Base-by-base conservation (phyloP, 208 protist genomes). In the Acanthamoeba healyi region DNA sequence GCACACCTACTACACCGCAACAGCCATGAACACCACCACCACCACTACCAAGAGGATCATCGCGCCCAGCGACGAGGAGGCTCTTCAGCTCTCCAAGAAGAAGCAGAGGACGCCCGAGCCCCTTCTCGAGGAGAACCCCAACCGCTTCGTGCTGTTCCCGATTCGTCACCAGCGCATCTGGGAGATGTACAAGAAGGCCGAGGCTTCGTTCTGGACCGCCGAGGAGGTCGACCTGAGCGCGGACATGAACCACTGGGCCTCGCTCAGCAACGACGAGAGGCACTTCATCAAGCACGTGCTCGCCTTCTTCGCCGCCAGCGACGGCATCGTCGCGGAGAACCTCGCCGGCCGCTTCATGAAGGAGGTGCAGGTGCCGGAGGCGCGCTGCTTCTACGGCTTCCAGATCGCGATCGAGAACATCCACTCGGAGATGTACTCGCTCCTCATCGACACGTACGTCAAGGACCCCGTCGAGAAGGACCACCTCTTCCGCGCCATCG, bases 271-370 rank as follows among this genome's bases (percentile, higher is more conserved):
- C 49, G 98, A 99, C 46, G 99, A 99, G 97, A 95, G 94, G 81
- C 98, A 99, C 97, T 99, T 99, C 96, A 99, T 99, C 96, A 99
- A 98, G 96, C 97, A 99, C 97, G 98, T 99, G 26, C 97, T 99
- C 14, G 99, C 99, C 34, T 99, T 99, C 97, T 99, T 99, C 94
- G 99, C 99, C 46, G 99, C 98, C 17, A 98, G 97, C 91, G 99
- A 99, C 95, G 99, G 99, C 51, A 99, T 99, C 95, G 99, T 99
- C 14, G 97, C 99, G 65, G 99, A 99, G 98, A 99, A 99, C 96
- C 97, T 99, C 7, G 98, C 98, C 0, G 94, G 96, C 90, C 96
- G 98, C 79, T 99, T 99, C 98, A 99, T 99, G 96, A 97, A 63
- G 74, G 99, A 99, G 94, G 98, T 99, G 63, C 99, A 99, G 97